phyloP scores from a whole-genome alignment of 495 filamentous ascomycete genomes.

The Chlorociboria aeruginascens region DNA sequence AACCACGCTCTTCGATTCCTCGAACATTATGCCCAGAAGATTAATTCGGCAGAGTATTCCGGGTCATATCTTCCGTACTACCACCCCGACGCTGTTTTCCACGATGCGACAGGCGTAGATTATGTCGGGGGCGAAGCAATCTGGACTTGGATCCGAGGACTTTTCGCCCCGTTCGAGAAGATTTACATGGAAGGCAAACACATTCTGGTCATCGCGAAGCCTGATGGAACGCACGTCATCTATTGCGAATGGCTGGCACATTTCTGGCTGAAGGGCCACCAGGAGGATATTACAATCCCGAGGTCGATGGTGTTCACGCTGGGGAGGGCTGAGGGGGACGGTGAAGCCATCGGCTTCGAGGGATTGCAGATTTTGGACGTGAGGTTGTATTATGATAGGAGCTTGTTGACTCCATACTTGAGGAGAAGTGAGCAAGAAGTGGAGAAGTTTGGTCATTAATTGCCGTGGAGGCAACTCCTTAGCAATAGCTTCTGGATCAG shows the following conservation, averaged over 20 bases:
- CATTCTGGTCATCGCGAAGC: not conserved
- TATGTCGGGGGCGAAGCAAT: not conserved
- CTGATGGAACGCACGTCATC: not conserved
- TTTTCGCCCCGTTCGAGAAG: not conserved
- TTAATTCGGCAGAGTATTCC: not conserved
- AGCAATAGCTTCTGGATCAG: no score
- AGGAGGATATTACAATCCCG: not conserved
- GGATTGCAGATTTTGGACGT: not conserved
- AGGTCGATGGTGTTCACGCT: not conserved
- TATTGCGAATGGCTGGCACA: not conserved
- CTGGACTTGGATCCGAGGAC: not conserved
- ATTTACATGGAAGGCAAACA: not conserved
- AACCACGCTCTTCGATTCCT: not conserved
- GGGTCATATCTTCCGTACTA: not conserved
- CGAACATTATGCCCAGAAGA: not conserved
- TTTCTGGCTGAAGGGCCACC: not conserved
- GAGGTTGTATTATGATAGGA: not conserved
- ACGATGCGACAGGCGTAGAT: not conserved
- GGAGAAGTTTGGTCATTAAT: no score
- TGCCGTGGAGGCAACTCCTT: no score
- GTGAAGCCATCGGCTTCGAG: not conserved
- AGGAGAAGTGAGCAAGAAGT: no score
- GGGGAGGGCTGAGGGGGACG: not conserved
- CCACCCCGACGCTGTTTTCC: not conserved
- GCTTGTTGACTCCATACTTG: no score